phyloP scores from a whole-genome alignment of 1,284 basidiomycete genomes.

The Abortiporus biennis region DNA sequence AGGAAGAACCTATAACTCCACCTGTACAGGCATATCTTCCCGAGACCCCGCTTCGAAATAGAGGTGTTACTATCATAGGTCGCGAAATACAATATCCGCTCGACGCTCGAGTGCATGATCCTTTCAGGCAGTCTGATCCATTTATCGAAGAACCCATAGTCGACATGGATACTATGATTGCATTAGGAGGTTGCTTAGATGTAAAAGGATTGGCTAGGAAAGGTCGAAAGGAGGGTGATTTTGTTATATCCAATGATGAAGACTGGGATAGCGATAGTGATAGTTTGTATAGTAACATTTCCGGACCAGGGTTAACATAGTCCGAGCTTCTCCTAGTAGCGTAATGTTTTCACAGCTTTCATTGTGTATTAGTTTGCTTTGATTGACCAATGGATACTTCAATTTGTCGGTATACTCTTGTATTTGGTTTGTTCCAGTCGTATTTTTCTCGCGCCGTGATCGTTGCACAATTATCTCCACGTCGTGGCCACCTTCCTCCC shows the following conservation, averaged over 20 bases:
- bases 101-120: background rate
- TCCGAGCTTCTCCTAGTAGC: too few species aligned
- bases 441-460: too few species aligned
- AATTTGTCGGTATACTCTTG: too few species aligned
- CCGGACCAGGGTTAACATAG: too few species aligned
- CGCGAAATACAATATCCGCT: background rate
- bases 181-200: background rate
- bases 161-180: background rate
- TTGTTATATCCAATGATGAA: conserved; percentile 13
- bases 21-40: conserved; percentile 16
- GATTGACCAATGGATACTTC: too few species aligned
- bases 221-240: conserved; percentile 8
- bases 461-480: too few species aligned
- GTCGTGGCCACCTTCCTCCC: too few species aligned
- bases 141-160: background rate
- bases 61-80: background rate
- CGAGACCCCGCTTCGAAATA: conserved; percentile 13
- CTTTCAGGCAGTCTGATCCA: background rate
- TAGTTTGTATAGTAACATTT: conserved; percentile 10
- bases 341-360: too few species aligned
- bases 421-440: too few species aligned
- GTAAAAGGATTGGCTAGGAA: background rate
- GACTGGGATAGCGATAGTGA: conserved; percentile 8
- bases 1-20: conserved; percentile 14
- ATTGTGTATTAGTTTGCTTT: too few species aligned